These are phyloP conservation scores for Fusarium oligoseptatum DNA, from an alignment of 2,329 filamentous ascomycete species.

Conservation along the genomic window DNA sequence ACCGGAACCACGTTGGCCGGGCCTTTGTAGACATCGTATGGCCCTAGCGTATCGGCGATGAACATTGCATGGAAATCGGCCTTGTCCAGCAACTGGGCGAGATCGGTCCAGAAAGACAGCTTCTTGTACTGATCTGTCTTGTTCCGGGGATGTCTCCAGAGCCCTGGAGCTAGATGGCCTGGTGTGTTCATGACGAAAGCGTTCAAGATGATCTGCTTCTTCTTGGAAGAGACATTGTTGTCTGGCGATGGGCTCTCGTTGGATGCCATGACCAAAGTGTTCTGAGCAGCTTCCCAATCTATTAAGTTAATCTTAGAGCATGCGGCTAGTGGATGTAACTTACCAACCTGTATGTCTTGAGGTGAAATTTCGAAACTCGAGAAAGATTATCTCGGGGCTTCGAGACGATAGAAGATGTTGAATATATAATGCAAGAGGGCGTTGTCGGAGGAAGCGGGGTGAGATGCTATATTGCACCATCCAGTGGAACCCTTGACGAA, in stretches of 20 bases:
- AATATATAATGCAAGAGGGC: neutral
- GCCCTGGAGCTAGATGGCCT: conserved; percentile 26
- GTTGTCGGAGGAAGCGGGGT: neutral
- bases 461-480: neutral
- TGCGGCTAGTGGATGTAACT: no score
- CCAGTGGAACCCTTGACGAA: neutral
- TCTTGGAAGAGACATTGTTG: neutral
- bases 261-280: neutral
- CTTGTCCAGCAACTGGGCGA: conserved; percentile 60
- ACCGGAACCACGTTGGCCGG: neutral
- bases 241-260: neutral
- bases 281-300: neutral
- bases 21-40: conserved; percentile 5
- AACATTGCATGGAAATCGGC: conserved; percentile 62
- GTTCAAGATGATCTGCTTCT: neutral
- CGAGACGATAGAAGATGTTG: no score
- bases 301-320: neutral
- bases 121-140: conserved; percentile 38
- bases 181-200: conserved; percentile 29
- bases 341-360: no score
- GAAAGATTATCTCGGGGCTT: no score
- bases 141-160: conserved; percentile 40
- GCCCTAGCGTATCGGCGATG: neutral
- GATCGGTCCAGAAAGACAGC: conserved; percentile 58
- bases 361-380: no score